Evolutionary conservation across 768 basidiomycete genomes (phyloP).

Genomic region (Fistulinella prunicolor): DNA sequence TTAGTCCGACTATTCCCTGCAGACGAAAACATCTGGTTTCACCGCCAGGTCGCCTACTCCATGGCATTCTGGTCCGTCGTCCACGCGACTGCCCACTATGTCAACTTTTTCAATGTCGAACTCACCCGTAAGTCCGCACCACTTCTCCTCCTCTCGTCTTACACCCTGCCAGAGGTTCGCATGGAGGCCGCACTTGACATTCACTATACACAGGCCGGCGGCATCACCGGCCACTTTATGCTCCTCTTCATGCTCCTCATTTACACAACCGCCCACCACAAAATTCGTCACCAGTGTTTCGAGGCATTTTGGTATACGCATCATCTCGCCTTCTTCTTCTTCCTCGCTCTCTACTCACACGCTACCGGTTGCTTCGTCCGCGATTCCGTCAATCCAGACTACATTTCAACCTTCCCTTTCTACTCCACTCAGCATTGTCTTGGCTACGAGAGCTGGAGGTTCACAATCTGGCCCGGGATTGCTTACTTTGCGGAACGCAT

Average conservation of each 20-base stretch:
- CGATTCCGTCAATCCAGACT: constrained; percentile 72
- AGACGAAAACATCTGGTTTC: constrained; percentile 96
- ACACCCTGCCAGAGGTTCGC: constrained; percentile 65
- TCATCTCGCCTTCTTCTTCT: constrained; percentile 92
- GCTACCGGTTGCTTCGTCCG: constrained; percentile 96
- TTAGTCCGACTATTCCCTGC: constrained; percentile 84
- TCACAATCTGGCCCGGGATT: constrained; percentile 89
- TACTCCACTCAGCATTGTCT: constrained; percentile 86
- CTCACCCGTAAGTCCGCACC: constrained; percentile 58
- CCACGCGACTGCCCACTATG: constrained; percentile 91
- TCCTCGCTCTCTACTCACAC: constrained; percentile 86
- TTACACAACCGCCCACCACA: constrained; percentile 88
- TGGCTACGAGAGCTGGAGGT: constrained; percentile 89
- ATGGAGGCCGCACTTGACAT: constrained; percentile 74
- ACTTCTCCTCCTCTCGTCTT: neutral
- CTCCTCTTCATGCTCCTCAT: constrained; percentile 90
- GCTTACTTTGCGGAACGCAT: constrained; percentile 87
- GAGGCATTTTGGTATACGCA: constrained; percentile 98
- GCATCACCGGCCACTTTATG: constrained; percentile 96
- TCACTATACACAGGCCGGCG: constrained; percentile 85
- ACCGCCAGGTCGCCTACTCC: constrained; percentile 91
- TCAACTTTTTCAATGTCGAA: constrained; percentile 92
- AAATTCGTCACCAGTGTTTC: constrained; percentile 86
- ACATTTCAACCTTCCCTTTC: constrained; percentile 74
- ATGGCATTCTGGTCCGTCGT: constrained; percentile 93